Base-by-base conservation (phyloP, 805 yeast species). In the Candida xyloterini region DNA sequence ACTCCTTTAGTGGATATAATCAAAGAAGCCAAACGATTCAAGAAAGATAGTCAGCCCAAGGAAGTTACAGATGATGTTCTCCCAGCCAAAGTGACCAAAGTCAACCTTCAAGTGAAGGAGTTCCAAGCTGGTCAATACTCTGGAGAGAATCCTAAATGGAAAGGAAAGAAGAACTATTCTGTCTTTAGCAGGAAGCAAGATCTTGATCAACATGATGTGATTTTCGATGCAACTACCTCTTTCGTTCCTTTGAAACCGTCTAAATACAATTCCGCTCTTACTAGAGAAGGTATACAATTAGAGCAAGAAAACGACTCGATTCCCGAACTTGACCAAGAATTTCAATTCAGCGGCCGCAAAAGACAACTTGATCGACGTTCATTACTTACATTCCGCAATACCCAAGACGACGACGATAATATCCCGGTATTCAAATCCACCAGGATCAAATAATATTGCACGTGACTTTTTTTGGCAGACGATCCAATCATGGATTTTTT, bases 361-460 rank as follows among this genome's bases (percentile, higher is more conserved):
- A 37, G 43, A 9, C 29, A 32, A 11, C 14, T 21, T 11, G 9
- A 32, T 3, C 4, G 8, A 15, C n/a, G 13, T 21, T 7, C 9
- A 8, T 10, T n/a, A 6, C 28, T 13, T 7, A 11, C 7, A 7
- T 11, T 7, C 13, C 7, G 16, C 5, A 10, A 16, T 11, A 10
- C 10, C 15, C 24, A 16, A 15, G 22, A 43, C n/a, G 52, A 47
- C 26, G 65, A 63, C 21, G 62, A 54, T n/a, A 62, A 55, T 36
- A 47, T 52, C 4, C 61, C 64, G 1, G 43, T 47, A 10, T 63
- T 63, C 39, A 56, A 46, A 37, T 53, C 59, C 11, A 48, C 55
- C n/a, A 49, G 33, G 18, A 22, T 15, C 18, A 20, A 20, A 21
- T 30, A 13, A 14, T 8, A 14, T 13, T 16, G 26, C 27, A 27